These are phyloP conservation scores for Dicorynia guianensis DNA, from an alignment of 306 rosid species.

Conservation along the genomic window DNA sequence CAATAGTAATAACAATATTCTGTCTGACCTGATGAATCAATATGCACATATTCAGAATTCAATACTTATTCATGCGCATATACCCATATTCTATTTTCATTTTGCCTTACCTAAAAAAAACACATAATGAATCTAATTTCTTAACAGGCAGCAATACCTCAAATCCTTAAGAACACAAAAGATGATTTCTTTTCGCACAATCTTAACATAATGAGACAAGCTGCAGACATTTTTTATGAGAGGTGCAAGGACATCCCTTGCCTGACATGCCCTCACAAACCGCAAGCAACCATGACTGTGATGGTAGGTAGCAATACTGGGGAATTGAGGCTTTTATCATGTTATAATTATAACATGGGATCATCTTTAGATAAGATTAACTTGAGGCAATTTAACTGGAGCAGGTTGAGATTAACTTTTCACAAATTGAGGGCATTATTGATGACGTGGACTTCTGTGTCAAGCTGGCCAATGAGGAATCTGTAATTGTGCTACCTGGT, in stretches of 20 bases:
- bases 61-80: not conserved
- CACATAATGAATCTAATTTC: not conserved
- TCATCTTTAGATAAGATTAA: slow-evolving; percentile 1
- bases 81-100: not conserved
- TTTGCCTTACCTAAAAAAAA: slow-evolving; percentile 1
- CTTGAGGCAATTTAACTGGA: slow-evolving; percentile 20
- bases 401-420: slow-evolving; percentile 63
- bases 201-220: slow-evolving; percentile 49
- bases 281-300: slow-evolving; percentile 70
- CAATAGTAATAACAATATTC: not conserved
- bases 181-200: slow-evolving; percentile 52
- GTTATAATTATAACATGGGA: not conserved
- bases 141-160: slow-evolving; percentile 69
- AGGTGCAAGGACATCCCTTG: slow-evolving; percentile 60
- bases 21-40: not conserved
- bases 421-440: slow-evolving; percentile 55
- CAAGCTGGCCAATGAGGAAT: slow-evolving; percentile 71
- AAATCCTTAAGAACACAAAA: slow-evolving; percentile 55
- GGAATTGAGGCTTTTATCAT: not conserved
- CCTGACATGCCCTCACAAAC: slow-evolving; percentile 69
- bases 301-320: slow-evolving; percentile 50
- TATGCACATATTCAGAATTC: slow-evolving; percentile 12
- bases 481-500: slow-evolving; percentile 69
- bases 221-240: slow-evolving; percentile 53
- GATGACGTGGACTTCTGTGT: slow-evolving; percentile 73